Base-by-base conservation (phyloP, 192 early-diverging fungal genomes). In the Lunasporangiospora selenospora region DNA sequence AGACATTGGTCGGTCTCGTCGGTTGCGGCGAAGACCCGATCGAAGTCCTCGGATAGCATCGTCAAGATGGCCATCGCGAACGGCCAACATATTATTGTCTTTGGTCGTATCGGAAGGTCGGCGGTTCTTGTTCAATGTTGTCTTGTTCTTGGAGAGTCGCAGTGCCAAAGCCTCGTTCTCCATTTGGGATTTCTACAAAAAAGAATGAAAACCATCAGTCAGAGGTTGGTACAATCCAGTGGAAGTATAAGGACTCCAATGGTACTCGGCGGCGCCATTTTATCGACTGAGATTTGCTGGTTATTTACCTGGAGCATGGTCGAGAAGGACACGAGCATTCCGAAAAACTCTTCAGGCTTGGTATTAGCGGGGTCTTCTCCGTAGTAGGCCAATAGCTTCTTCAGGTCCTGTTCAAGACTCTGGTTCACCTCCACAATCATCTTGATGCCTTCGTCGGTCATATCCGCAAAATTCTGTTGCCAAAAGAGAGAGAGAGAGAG, bases 311-410 rank as follows among this genome's bases (percentile, higher is more conserved):
- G 67, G 42, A 86, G 81, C 29, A 77, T 62, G 21, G 66, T 62
- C 10, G 78, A 65, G 44, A 86, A 86, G 1, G 78, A 75, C 6
- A 77, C 58, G 11, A 86, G 66, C 44, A 80, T 79, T 2, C 76
- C 77, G 54, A 83, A 86, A 52, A 86, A 86, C 38, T 83, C 84
- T 65, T 86, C 84, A 7, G 80, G 73, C 44, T 83, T 83, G 11
- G 62, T 80, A 10, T 44, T 43, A 18, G 41, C 41, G 11, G 84
- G 75, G 57, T 86, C 82, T 49, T 86, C 84, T 7, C 84, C 82
- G 46, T 80, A 86, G 42, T 80, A 86, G 21, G 75, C 43, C 26
- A 83, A 62, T 11, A 86, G 44, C 23, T 73, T 32, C 41, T 59
- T 80, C 4, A 82, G 34, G 18, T 79, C 67, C 6, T 83, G 78